Conservation (phyloP, 768 basidiomycete species). For the Boletus barrowsii region DNA sequence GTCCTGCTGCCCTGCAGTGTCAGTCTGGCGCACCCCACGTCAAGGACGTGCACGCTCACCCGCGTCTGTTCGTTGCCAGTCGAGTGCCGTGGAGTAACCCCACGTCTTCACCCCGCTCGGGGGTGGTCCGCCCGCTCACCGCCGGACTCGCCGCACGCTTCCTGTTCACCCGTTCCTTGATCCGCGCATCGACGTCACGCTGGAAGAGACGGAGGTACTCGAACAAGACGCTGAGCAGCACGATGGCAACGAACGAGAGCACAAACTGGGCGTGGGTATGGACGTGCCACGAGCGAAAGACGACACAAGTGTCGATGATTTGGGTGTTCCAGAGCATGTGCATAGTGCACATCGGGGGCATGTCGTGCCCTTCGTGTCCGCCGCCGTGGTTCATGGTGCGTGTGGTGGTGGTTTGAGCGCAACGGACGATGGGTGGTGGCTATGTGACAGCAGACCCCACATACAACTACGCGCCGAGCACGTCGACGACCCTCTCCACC, state of each 20-base stretch:
- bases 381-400: slow-evolving; percentile 38
- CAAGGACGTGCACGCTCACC: slow-evolving; percentile 35
- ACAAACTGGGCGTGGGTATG: slow-evolving; percentile 52
- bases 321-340: slow-evolving; percentile 90
- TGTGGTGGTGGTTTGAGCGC: neutral
- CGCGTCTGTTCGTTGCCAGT: slow-evolving; percentile 30
- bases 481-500: slow-evolving; percentile 37
- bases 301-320: slow-evolving; percentile 75
- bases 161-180: slow-evolving; percentile 48
- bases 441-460: no score
- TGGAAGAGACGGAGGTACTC: slow-evolving; percentile 75
- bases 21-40: neutral
- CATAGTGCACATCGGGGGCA: slow-evolving; percentile 58
- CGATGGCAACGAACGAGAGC: slow-evolving; percentile 62
- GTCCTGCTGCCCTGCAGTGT: neutral
- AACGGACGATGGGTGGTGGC: no score
- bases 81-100: slow-evolving; percentile 48
- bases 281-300: slow-evolving; percentile 80
- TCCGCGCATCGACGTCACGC: slow-evolving; percentile 52
- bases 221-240: slow-evolving; percentile 67
- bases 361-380: slow-evolving; percentile 47
- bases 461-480: neutral
- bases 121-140: slow-evolving; percentile 39
- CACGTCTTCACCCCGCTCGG: slow-evolving; percentile 48
- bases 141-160: slow-evolving; percentile 44